Evolutionary conservation across 78 protist species (phyloP).

Genomic region (Chrysochromulina parva): DNA sequence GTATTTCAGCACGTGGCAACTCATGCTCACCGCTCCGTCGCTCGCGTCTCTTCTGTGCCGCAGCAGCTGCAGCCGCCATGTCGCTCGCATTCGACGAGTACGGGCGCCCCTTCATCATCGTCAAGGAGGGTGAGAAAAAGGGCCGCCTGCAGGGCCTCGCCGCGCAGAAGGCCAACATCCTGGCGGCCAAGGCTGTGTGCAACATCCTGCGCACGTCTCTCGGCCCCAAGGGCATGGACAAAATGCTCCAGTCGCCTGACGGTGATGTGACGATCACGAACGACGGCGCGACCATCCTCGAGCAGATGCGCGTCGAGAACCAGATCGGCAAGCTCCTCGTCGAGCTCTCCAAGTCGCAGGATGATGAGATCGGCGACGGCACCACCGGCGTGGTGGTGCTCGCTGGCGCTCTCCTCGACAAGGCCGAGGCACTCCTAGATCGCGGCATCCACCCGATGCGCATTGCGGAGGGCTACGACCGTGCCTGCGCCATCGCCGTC

Average conservation of each 20-base stretch:
- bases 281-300: conserved; percentile 98
- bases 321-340: conserved; percentile 97
- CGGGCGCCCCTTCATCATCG: conserved; percentile 95
- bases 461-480: conserved; percentile 90
- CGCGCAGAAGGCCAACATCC: conserved; percentile 88
- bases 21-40: background rate
- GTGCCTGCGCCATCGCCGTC: conserved; percentile 56
- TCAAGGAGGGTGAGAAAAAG: conserved; percentile 78
- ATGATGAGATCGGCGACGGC: conserved; percentile 99
- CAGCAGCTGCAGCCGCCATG: conserved; percentile 42
- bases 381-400: conserved; percentile 99
- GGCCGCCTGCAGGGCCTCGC: conserved; percentile 89
- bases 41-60: background rate
- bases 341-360: conserved; percentile 97
- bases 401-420: conserved; percentile 98
- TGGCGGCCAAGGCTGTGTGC: conserved; percentile 71
- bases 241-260: conserved; percentile 94
- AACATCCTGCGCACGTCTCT: conserved; percentile 89
- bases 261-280: conserved; percentile 97
- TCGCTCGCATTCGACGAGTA: conserved; percentile 92
- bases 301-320: conserved; percentile 88
- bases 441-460: conserved; percentile 97
- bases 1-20: background rate
- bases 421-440: conserved; percentile 91
- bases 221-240: conserved; percentile 95